Evolutionary conservation across 495 filamentous ascomycete genomes (phyloP).

Genomic region (Trichoderma erinaceum): DNA sequence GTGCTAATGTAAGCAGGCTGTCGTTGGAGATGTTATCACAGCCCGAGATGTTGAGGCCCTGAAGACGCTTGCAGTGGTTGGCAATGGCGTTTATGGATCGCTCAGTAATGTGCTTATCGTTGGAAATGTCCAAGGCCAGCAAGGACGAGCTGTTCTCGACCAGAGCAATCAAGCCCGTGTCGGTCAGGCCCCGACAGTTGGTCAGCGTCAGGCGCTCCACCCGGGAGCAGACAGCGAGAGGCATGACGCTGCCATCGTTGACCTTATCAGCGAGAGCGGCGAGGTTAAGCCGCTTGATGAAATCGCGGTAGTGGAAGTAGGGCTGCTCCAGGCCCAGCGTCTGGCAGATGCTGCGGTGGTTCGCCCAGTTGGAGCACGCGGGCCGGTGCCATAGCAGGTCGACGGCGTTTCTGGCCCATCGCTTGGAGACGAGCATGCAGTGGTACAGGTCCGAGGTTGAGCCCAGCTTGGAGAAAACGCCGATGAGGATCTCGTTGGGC

Average conservation of each 20-base stretch:
- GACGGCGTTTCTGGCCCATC: slow-evolving; percentile 88
- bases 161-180: slow-evolving; percentile 72
- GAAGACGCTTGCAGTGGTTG: slow-evolving; percentile 71
- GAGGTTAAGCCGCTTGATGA: slow-evolving; percentile 87
- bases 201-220: slow-evolving; percentile 93
- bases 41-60: slow-evolving; percentile 87
- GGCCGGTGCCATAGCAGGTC: slow-evolving; percentile 94
- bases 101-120: slow-evolving; percentile 72
- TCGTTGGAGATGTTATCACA: slow-evolving; percentile 81
- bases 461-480: slow-evolving; percentile 79
- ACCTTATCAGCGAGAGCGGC: slow-evolving; percentile 67
- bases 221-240: slow-evolving; percentile 78
- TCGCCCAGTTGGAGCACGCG: slow-evolving; percentile 76
- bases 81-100: slow-evolving; percentile 74
- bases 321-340: slow-evolving; percentile 63
- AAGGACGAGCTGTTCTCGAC: slow-evolving; percentile 74
- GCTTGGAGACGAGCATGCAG: slow-evolving; percentile 87
- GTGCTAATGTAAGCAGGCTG: slow-evolving; percentile 73
- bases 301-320: slow-evolving; percentile 77
- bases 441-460: slow-evolving; percentile 68
- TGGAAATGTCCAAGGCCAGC: slow-evolving; percentile 86
- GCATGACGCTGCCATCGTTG: slow-evolving; percentile 82
- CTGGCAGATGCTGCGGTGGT: slow-evolving; percentile 67
- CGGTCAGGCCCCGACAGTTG: slow-evolving; percentile 78
- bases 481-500: slow-evolving; percentile 89